Conservation (phyloP, 169 alveolate species). For the Cryptosporidium sp. region DNA sequence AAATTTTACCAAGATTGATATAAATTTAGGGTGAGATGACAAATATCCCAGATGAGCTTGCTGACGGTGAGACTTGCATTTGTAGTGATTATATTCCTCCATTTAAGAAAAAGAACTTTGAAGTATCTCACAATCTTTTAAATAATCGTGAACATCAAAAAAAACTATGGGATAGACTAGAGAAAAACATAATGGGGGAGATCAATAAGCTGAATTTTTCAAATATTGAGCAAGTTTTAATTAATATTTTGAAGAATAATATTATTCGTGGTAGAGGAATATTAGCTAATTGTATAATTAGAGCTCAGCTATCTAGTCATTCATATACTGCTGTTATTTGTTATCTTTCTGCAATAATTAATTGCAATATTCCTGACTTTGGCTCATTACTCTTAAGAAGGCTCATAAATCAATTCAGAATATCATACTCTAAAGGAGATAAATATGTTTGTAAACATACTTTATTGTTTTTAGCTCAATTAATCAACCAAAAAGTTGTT, state of each 20-base stretch:
- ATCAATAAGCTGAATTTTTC: slow-evolving; percentile 35
- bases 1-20: background rate
- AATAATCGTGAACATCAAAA: slow-evolving; percentile 31
- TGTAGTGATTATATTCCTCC: slow-evolving; percentile 51
- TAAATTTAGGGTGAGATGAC: slow-evolving; percentile 2
- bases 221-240: slow-evolving; percentile 32
- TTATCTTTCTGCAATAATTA: slow-evolving; percentile 95
- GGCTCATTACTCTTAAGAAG: slow-evolving; percentile 94
- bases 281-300: slow-evolving; percentile 93
- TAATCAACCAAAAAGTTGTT: slow-evolving; percentile 92
- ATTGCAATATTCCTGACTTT: slow-evolving; percentile 97
- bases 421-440: slow-evolving; percentile 93
- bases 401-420: slow-evolving; percentile 92
- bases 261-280: slow-evolving; percentile 98
- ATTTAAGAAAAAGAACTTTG: slow-evolving; percentile 6
- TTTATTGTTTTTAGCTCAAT: slow-evolving; percentile 96
- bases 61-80: background rate
- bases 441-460: slow-evolving; percentile 94
- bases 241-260: slow-evolving; percentile 92
- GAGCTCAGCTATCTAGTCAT: slow-evolving; percentile 98
- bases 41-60: background rate
- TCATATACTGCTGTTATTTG: slow-evolving; percentile 97
- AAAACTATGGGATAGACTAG: slow-evolving; percentile 25
- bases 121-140: background rate
- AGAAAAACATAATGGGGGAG: slow-evolving; percentile 49